Percentiles rank a stretch among this genome's conserved stretches.
These are phyloP conservation scores for Puccinia novopanici DNA, from an alignment of 1,284 basidiomycete species.

Conservation along the genomic window DNA sequence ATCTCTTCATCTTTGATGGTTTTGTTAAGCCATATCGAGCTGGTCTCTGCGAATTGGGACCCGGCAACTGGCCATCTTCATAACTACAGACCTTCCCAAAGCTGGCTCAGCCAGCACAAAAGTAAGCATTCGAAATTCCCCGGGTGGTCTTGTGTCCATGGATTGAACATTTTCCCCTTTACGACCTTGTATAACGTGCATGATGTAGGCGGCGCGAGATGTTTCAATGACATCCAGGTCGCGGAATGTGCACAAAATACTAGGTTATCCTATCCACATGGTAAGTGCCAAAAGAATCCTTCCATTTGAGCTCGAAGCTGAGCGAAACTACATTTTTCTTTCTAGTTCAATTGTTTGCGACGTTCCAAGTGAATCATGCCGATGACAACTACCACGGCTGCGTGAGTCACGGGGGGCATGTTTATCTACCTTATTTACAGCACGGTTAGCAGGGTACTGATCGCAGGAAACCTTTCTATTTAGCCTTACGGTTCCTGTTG, in stretches of 20 bases:
- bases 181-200: neutral
- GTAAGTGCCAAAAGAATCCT: conserved; percentile 3
- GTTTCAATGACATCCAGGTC: conserved; percentile 32
- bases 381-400: conserved; percentile 43
- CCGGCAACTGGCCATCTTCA: conserved; percentile 40
- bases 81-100: conserved; percentile 26
- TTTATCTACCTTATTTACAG: neutral
- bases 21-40: neutral
- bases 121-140: neutral
- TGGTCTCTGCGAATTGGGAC: conserved; percentile 45
- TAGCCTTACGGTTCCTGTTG: conserved; percentile 45
- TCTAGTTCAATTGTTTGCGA: conserved; percentile 38
- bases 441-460: neutral
- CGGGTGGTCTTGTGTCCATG: neutral
- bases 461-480: neutral
- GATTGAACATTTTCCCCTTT: neutral
- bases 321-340: neutral
- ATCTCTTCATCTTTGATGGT: conserved; percentile 1
- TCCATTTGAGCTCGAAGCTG: neutral
- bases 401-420: conserved; percentile 7
- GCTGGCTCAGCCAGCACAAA: conserved; percentile 24
- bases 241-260: conserved; percentile 41
- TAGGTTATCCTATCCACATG: conserved; percentile 34
- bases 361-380: conserved; percentile 32
- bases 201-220: conserved; percentile 10